Conservation (phyloP, 139 green algal species). For the Spirogloea muscicola region DNA sequence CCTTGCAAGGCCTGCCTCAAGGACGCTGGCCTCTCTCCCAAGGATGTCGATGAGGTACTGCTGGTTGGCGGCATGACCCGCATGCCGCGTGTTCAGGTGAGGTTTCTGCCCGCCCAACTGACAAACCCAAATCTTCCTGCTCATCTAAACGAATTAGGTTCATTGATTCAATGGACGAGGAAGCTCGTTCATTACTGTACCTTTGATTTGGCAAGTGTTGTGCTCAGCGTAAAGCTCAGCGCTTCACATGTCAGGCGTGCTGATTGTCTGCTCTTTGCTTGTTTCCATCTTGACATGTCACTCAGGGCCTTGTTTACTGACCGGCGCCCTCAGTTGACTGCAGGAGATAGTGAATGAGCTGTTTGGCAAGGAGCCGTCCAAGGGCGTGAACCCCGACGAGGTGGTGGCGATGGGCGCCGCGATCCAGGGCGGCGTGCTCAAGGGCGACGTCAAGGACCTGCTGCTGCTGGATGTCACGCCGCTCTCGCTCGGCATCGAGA, state of each 20-base stretch:
- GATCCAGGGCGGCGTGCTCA: constrained; percentile 93
- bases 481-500: constrained; percentile 97
- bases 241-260: too few relatives aligned
- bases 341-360: constrained; percentile 90
- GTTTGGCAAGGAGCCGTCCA: constrained; percentile 80
- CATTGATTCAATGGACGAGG: too few relatives aligned
- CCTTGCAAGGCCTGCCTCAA: constrained; percentile 80
- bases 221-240: too few relatives aligned
- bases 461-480: constrained; percentile 98
- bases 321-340: too few relatives aligned
- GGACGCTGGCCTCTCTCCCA: constrained; percentile 74
- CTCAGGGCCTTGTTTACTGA: too few relatives aligned
- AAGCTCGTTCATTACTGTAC: too few relatives aligned
- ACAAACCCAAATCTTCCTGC: too few relatives aligned
- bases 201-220: too few relatives aligned
- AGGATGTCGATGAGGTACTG: constrained; percentile 91
- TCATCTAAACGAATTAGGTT: too few relatives aligned
- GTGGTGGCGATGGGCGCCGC: constrained; percentile 95
- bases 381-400: constrained; percentile 97
- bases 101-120: too few relatives aligned
- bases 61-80: constrained; percentile 97
- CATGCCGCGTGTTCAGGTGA: constrained; percentile 94
- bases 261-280: too few relatives aligned
- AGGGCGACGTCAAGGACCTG: constrained; percentile 95
- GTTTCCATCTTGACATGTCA: too few relatives aligned